A percentile compares a stretch with the other conserved stretches of the same genome.
Conservation (phyloP, 2,329 filamentous ascomycete species). For the Xylaria sp. region DNA sequence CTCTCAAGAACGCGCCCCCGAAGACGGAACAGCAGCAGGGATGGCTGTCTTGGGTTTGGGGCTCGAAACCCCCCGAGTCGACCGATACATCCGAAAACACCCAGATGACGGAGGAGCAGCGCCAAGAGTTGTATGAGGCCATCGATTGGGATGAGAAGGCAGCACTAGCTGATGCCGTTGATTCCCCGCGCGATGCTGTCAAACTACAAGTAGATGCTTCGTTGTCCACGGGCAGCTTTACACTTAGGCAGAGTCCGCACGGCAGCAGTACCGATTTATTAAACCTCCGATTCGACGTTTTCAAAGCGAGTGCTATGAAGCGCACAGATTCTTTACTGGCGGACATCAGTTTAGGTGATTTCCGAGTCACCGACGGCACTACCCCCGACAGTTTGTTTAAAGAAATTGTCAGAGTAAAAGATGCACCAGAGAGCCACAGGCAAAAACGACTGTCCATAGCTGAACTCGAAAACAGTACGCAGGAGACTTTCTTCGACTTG, state of each 20-base stretch:
- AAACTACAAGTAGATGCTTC: constrained; percentile 94
- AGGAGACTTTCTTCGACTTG: constrained; percentile 89
- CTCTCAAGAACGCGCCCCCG: constrained; percentile 73
- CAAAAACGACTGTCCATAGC: constrained; percentile 63
- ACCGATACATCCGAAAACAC: constrained; percentile 77
- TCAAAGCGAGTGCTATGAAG: constrained; percentile 89
- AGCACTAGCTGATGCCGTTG: constrained; percentile 85
- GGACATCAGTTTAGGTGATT: constrained; percentile 88
- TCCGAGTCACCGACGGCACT: constrained; percentile 95
- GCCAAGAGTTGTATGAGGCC: constrained; percentile 94
- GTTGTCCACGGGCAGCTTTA: constrained; percentile 96
- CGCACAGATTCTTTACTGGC: constrained; percentile 90
- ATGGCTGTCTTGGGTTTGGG: constrained; percentile 95
- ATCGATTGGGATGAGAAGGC: constrained; percentile 99
- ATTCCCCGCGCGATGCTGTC: constrained; percentile 88
- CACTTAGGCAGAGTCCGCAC: constrained; percentile 85
- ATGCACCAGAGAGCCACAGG: constrained; percentile 69
- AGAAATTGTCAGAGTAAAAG: constrained; percentile 96
- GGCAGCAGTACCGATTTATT: constrained; percentile 83
- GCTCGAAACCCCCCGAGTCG: constrained; percentile 71
- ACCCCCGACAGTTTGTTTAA: constrained; percentile 91
- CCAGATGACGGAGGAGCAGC: constrained; percentile 93
- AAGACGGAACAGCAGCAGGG: constrained; percentile 77
- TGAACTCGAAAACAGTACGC: constrained; percentile 62
- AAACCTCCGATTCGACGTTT: constrained; percentile 92